These are phyloP conservation scores for Parietaria judaica DNA, from an alignment of 306 rosid species.

Conservation along the genomic window DNA sequence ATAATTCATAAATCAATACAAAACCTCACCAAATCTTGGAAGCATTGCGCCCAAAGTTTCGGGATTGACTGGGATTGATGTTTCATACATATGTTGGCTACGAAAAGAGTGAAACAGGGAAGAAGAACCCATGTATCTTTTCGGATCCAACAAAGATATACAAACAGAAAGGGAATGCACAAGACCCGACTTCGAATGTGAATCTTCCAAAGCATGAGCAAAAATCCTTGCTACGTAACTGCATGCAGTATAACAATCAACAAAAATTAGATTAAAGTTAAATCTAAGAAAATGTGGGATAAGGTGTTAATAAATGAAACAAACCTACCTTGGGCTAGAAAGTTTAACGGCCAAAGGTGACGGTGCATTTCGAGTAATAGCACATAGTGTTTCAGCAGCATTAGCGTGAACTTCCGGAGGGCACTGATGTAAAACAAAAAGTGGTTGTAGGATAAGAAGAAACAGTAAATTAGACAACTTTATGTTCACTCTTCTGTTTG, in stretches of 20 bases:
- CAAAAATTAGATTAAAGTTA: constrained; percentile 12
- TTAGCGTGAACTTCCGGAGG: constrained; percentile 93
- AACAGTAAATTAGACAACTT: not conserved
- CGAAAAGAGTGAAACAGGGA: constrained; percentile 84
- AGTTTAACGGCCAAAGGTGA: constrained; percentile 84
- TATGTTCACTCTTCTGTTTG: not conserved
- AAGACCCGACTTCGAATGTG: constrained; percentile 68
- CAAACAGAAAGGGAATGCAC: constrained; percentile 88
- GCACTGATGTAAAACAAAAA: constrained; percentile 47
- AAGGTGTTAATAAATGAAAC: not conserved
- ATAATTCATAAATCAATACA: too few relatives aligned
- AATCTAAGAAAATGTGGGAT: not conserved
- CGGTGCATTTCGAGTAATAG: constrained; percentile 78
- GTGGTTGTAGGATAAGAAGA: constrained; percentile 20
- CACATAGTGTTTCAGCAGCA: constrained; percentile 85
- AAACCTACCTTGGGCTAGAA: constrained; percentile 81
- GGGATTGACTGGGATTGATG: constrained; percentile 61
- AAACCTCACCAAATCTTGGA: constrained; percentile 58
- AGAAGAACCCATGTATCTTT: constrained; percentile 54
- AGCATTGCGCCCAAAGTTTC: constrained; percentile 89
- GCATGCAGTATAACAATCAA: constrained; percentile 25
- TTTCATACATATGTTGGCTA: constrained; percentile 79
- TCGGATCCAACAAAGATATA: constrained; percentile 93
- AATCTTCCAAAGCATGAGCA: constrained; percentile 85
- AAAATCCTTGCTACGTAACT: constrained; percentile 76